Conservation (phyloP, 1,139 yeast genomes). For the Yamadazyma dushanensis region DNA sequence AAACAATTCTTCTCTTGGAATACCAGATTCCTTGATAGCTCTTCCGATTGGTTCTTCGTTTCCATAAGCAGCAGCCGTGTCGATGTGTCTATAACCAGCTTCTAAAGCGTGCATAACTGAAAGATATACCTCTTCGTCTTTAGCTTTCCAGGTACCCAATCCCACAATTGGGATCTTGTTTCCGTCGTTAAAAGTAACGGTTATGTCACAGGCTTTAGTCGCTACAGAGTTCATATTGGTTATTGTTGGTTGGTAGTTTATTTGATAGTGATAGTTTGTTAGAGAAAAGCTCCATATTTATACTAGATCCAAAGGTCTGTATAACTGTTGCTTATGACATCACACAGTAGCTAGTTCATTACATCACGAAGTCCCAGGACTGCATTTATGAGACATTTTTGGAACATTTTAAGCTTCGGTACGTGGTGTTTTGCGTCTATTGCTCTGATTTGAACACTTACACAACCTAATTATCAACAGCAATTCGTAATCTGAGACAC, state of each 20-base stretch:
- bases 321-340: too few species aligned
- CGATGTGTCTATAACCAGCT: slow-evolving; percentile 73
- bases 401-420: too few species aligned
- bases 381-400: too few species aligned
- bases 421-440: too few species aligned
- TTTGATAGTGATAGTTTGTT: neutral
- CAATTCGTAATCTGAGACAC: too few species aligned
- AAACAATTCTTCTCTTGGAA: slow-evolving; percentile 57
- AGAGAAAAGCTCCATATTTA: too few species aligned
- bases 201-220: slow-evolving; percentile 12
- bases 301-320: too few species aligned
- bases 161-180: slow-evolving; percentile 63
- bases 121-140: slow-evolving; percentile 47
- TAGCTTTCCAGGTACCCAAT: slow-evolving; percentile 73
- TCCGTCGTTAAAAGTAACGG: slow-evolving; percentile 54
- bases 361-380: too few species aligned
- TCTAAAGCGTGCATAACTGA: slow-evolving; percentile 62
- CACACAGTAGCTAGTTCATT: too few species aligned
- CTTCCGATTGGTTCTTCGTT: slow-evolving; percentile 67
- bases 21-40: slow-evolving; percentile 46
- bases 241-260: neutral
- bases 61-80: slow-evolving; percentile 65
- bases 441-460: neutral
- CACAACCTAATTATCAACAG: neutral
- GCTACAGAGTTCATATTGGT: neutral